A percentile compares a stretch with the other conserved stretches of the same genome.
Evolutionary conservation across 257 asterid genomes (phyloP).

Genomic region (Craterostigma plantagineum): DNA sequence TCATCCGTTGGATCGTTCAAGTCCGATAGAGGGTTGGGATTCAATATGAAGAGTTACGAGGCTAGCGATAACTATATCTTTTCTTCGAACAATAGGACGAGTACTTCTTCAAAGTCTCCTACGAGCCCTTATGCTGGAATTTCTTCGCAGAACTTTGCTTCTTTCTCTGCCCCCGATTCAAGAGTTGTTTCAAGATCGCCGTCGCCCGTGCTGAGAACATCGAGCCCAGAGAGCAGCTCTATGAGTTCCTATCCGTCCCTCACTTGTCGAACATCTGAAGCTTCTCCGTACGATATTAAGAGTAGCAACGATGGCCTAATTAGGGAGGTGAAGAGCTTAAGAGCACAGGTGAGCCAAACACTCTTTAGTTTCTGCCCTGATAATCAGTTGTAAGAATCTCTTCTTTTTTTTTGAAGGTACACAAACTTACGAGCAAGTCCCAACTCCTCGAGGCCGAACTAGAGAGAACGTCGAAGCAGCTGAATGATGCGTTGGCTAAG

Average conservation of each 20-base stretch:
- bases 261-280: slow-evolving; percentile 23
- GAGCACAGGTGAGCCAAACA: slow-evolving; percentile 36
- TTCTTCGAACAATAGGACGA: slow-evolving; percentile 26
- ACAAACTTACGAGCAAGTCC: slow-evolving; percentile 47
- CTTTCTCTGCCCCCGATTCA: slow-evolving; percentile 29
- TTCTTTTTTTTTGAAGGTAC: slow-evolving; percentile 26
- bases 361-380: not conserved
- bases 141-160: slow-evolving; percentile 17
- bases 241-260: slow-evolving; percentile 14
- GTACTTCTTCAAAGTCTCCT: slow-evolving; percentile 37
- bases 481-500: slow-evolving; percentile 36
- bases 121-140: slow-evolving; percentile 14
- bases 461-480: slow-evolving; percentile 33
- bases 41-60: slow-evolving; percentile 12
- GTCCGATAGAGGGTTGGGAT: slow-evolving; percentile 22
- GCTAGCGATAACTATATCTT: slow-evolving; percentile 19
- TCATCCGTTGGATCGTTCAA: slow-evolving; percentile 50
- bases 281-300: slow-evolving; percentile 19
- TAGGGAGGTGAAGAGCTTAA: slow-evolving; percentile 47
- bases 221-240: slow-evolving; percentile 24
- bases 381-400: not conserved
- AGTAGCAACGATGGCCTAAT: slow-evolving; percentile 18
- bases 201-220: slow-evolving; percentile 34
- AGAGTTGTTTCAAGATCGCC: slow-evolving; percentile 33
- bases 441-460: slow-evolving; percentile 59